Conservation (phyloP, 2,329 filamentous ascomycete species). For the Alternaria alternata region DNA sequence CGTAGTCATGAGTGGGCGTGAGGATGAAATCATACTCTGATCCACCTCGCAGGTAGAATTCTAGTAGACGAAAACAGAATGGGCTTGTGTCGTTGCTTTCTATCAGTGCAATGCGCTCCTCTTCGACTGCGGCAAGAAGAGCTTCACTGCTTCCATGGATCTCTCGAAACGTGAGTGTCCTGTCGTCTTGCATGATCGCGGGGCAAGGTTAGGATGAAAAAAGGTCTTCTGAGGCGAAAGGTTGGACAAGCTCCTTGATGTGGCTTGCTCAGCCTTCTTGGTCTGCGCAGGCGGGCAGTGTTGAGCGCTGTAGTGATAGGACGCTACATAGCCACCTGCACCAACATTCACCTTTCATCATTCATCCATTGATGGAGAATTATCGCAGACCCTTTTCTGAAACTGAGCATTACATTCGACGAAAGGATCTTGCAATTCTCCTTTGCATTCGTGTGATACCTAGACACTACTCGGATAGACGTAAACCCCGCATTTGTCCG, state of each 20-base stretch:
- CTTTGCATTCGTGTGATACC: not conserved
- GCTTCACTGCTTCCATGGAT: not conserved
- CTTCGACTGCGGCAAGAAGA: not conserved
- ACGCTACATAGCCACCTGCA: not conserved
- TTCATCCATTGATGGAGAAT: not conserved
- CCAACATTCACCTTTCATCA: not conserved
- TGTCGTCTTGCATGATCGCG: not conserved
- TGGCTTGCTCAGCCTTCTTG: not conserved
- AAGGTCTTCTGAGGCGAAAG: not conserved
- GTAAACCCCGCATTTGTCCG: not conserved
- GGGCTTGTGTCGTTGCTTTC: not conserved
- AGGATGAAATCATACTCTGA: not conserved
- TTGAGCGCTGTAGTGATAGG: not conserved
- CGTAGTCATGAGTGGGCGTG: not conserved
- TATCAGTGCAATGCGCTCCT: not conserved
- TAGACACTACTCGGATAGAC: not conserved
- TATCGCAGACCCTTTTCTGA: rapidly evolving
- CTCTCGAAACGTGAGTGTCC: not conserved
- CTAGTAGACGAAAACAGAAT: not conserved
- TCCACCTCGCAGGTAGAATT: not conserved
- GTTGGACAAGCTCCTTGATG: not conserved
- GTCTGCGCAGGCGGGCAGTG: not conserved
- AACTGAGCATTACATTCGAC: not conserved
- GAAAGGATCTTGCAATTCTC: not conserved
- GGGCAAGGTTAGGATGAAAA: rapidly evolving